Conservation (phyloP, 225 moss, liverwort and hornwort genomes). For the Thuidium tamariscinum region DNA sequence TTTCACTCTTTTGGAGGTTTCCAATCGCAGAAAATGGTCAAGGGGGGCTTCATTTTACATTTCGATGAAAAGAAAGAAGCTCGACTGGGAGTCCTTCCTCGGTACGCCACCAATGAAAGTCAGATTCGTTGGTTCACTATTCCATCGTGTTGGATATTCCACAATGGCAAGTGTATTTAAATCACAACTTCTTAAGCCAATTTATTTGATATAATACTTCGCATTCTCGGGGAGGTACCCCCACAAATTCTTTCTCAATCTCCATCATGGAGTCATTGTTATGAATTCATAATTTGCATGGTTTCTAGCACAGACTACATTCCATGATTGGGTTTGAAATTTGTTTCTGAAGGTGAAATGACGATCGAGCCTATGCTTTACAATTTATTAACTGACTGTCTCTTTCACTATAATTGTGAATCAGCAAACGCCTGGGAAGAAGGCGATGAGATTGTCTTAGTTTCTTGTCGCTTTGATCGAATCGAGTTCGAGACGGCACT, state of each 20-base stretch:
- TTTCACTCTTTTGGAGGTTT: not conserved
- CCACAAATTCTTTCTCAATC: not conserved
- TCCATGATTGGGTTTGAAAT: not conserved
- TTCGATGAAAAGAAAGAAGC: constrained; percentile 53
- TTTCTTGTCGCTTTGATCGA: constrained; percentile 45
- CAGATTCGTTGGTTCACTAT: constrained; percentile 79
- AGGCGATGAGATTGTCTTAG: constrained; percentile 66
- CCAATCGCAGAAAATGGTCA: constrained; percentile 9
- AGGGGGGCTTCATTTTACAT: constrained; percentile 25
- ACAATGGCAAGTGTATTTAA: constrained; percentile 44
- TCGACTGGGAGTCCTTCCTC: constrained; percentile 70
- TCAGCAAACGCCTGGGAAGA: constrained; percentile 93
- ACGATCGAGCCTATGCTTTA: not conserved
- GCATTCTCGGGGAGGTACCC: not conserved
- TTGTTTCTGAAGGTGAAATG: not conserved
- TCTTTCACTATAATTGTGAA: not conserved
- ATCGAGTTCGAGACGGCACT: constrained; percentile 11
- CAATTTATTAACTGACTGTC: not conserved
- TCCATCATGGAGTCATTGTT: not conserved
- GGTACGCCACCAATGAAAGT: constrained; percentile 63
- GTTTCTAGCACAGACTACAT: not conserved
- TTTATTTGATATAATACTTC: not conserved
- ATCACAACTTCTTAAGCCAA: not conserved
- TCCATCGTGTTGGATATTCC: constrained; percentile 52
- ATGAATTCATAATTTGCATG: not conserved